These are phyloP conservation scores for Rhodomyrtus tomentosa DNA, from an alignment of 345 rosid genomes.

Conservation along the genomic window DNA sequence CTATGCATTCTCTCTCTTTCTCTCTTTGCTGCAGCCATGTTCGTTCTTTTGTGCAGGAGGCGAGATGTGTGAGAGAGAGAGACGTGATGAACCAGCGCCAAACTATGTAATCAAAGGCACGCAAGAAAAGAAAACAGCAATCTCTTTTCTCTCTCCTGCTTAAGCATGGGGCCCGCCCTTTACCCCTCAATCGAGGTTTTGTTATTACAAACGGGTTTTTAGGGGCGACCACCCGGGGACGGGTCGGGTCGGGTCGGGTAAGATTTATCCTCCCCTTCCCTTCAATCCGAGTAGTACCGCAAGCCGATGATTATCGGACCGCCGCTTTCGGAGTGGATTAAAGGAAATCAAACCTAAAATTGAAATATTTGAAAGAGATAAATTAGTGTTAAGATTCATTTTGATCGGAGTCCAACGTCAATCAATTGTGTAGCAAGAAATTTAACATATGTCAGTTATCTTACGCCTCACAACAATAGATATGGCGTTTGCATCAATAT, in stretches of 20 bases:
- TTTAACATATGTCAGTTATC: too few relatives aligned
- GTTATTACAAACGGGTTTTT: background rate
- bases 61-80: background rate
- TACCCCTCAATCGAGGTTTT: background rate
- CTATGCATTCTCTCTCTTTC: background rate
- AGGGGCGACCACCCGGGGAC: background rate
- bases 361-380: background rate
- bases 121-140: background rate
- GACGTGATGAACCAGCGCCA: background rate
- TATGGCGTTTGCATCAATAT: background rate
- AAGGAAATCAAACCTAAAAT: background rate
- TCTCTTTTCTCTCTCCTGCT: background rate
- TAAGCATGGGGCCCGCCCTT: background rate
- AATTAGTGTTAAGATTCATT: background rate
- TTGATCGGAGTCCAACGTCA: background rate
- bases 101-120: background rate
- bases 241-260: background rate
- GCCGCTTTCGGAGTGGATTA: background rate
- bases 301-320: background rate
- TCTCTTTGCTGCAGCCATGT: background rate
- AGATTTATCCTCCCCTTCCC: background rate
- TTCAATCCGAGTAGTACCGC: background rate
- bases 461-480: background rate
- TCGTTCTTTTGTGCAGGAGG: background rate
- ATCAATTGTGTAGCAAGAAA: background rate